Conservation (phyloP, 2,329 filamentous ascomycete species). For the Fusarium transvaalense region DNA sequence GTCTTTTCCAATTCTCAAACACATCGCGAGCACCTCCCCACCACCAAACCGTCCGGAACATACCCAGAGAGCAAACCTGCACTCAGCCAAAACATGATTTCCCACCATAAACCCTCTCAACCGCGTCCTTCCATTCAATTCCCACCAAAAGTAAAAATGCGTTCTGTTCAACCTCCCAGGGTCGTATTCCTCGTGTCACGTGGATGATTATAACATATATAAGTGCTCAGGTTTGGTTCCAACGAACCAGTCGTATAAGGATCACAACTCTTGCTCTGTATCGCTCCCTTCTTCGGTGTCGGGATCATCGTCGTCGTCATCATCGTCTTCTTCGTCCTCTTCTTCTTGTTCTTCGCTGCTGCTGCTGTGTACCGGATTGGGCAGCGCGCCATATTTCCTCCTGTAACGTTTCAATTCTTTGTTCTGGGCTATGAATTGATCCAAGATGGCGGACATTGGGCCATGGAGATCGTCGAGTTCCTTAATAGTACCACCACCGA, state of each 20-base stretch:
- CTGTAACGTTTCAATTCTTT: conserved; percentile 74
- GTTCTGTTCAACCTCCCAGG: conserved; percentile 28
- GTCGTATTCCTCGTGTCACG: conserved; percentile 34
- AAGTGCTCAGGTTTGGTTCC: conserved; percentile 15
- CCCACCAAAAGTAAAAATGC: conserved; percentile 21
- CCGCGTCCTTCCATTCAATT: conserved; percentile 11
- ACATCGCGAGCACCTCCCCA: conserved; percentile 18
- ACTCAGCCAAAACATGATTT: conserved; percentile 28
- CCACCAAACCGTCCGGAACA: conserved; percentile 14
- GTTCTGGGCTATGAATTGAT: conserved; percentile 70
- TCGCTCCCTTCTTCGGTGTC: conserved; percentile 46
- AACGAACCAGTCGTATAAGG: conserved; percentile 6
- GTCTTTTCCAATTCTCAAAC: conserved; percentile 36
- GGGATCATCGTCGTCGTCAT: conserved; percentile 42
- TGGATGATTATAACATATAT: conserved; percentile 42
- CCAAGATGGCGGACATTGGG: conserved; percentile 80
- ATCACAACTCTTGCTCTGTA: conserved; percentile 48
- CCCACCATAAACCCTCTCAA: conserved; percentile 13
- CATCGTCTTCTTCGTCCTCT: conserved; percentile 30
- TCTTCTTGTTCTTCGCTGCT: conserved; percentile 39
- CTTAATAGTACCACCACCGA: conserved; percentile 72
- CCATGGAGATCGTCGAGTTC: conserved; percentile 79
- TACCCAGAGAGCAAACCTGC: conserved; percentile 27
- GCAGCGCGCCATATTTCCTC: conserved; percentile 62
- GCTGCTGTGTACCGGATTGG: conserved; percentile 30